Conservation (phyloP, 805 yeast genomes). For the Candida piceae region DNA sequence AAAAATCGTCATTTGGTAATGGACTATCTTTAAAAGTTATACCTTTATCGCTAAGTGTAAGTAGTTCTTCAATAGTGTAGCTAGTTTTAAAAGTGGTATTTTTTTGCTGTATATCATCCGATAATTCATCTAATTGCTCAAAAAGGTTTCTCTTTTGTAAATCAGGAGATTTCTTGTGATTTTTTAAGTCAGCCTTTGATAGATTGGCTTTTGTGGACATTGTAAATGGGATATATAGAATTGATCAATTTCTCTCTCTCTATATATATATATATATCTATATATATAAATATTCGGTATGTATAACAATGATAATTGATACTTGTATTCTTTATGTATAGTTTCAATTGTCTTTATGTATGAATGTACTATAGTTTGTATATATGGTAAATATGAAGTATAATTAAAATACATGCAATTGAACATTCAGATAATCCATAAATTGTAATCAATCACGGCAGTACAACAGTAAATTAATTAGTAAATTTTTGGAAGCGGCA, state of each 20-base stretch:
- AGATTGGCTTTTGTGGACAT: neutral
- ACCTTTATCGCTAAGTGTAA: conserved; percentile 8
- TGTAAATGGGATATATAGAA: neutral
- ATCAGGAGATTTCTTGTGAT: conserved; percentile 9
- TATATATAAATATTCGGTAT: neutral
- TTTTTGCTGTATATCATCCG: conserved; percentile 1
- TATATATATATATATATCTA: too few species aligned
- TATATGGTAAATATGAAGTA: too few species aligned
- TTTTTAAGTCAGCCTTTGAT: conserved; percentile 4
- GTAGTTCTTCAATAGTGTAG: conserved; percentile 18
- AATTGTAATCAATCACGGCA: too few species aligned
- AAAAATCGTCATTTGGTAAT: conserved; percentile 20
- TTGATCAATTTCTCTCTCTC: too few species aligned
- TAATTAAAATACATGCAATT: too few species aligned
- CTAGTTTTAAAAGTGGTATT: neutral
- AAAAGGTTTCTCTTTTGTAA: conserved; percentile 12
- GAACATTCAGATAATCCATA: too few species aligned
- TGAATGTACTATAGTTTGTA: too few species aligned
- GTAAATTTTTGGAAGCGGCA: too few species aligned
- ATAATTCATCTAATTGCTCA: conserved; percentile 11
- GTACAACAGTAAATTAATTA: too few species aligned
- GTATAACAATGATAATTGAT: neutral
- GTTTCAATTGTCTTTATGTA: too few species aligned
- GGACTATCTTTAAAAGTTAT: conserved; percentile 14
- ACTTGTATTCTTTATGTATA: too few species aligned